Conservation (phyloP, 805 yeast genomes). For the Monosporozyma aerobia region DNA sequence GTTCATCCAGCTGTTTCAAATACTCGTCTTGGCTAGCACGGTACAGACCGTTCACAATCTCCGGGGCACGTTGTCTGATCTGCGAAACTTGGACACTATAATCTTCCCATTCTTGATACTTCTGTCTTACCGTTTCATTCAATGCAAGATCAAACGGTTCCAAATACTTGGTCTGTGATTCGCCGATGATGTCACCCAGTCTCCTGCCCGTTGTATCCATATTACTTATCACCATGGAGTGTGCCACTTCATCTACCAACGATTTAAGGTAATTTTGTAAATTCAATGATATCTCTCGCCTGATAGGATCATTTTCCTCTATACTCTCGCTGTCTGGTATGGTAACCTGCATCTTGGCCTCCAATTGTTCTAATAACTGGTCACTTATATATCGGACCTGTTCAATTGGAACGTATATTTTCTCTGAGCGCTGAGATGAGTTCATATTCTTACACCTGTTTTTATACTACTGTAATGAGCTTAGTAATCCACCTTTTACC, state of each 20-base stretch:
- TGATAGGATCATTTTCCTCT: constrained; percentile 8
- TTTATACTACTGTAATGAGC: too few relatives aligned
- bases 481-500: too few relatives aligned
- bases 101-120: constrained; percentile 52
- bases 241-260: constrained; percentile 44
- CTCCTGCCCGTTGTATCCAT: constrained; percentile 27
- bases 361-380: constrained; percentile 20
- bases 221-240: constrained; percentile 54
- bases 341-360: constrained; percentile 14
- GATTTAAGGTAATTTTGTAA: constrained; percentile 18
- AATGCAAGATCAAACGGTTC: constrained; percentile 66
- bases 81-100: constrained; percentile 49
- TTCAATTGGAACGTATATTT: constrained; percentile 19
- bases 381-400: constrained; percentile 23
- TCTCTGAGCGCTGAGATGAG: neutral
- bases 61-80: constrained; percentile 46
- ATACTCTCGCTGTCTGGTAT: constrained; percentile 8
- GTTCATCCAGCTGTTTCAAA: constrained; percentile 20
- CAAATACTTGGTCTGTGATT: constrained; percentile 28
- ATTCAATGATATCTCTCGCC: constrained; percentile 16
- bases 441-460: neutral
- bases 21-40: constrained; percentile 20
- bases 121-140: constrained; percentile 47
- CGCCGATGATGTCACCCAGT: constrained; percentile 13
- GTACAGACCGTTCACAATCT: constrained; percentile 32